Evolutionary conservation across 202 grass and related monocot genomes (phyloP).

Genomic region (Panicum hallii): DNA sequence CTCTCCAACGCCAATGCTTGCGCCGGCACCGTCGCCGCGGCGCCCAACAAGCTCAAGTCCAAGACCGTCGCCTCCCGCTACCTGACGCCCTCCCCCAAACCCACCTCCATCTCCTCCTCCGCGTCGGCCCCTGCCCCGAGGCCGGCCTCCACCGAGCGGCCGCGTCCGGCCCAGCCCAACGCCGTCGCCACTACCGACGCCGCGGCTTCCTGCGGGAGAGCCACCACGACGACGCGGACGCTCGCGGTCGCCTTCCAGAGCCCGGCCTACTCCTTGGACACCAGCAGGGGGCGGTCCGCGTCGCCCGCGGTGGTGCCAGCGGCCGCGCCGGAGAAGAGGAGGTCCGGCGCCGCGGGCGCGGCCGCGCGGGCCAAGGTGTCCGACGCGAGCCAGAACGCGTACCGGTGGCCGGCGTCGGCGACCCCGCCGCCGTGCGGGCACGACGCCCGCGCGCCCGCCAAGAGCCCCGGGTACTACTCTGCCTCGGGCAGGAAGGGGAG

Average conservation of each 20-base stretch:
- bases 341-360: background rate
- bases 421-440: background rate
- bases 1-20: background rate
- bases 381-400: slow-evolving; percentile 29
- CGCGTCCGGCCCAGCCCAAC: background rate
- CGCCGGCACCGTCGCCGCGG: background rate
- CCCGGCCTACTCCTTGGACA: slow-evolving; percentile 58
- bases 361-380: background rate
- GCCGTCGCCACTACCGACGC: background rate
- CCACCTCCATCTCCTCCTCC: slow-evolving; percentile 36
- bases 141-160: slow-evolving; percentile 47
- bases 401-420: slow-evolving; percentile 57
- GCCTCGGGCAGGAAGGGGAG: slow-evolving; percentile 42
- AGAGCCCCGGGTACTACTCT: slow-evolving; percentile 37
- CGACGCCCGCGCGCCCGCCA: slow-evolving; percentile 27
- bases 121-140: background rate
- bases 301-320: too few relatives aligned
- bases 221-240: slow-evolving; percentile 45
- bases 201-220: background rate
- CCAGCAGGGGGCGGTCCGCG: slow-evolving; percentile 39
- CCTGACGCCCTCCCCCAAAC: slow-evolving; percentile 28
- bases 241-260: slow-evolving; percentile 75
- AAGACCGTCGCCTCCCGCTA: slow-evolving; percentile 49
- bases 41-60: background rate
- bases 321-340: slow-evolving; percentile 15